Percentiles rank a stretch among this genome's conserved stretches.
phyloP scores from a whole-genome alignment of 2,329 filamentous ascomycete genomes.

The Periglandula ipomoeae region DNA sequence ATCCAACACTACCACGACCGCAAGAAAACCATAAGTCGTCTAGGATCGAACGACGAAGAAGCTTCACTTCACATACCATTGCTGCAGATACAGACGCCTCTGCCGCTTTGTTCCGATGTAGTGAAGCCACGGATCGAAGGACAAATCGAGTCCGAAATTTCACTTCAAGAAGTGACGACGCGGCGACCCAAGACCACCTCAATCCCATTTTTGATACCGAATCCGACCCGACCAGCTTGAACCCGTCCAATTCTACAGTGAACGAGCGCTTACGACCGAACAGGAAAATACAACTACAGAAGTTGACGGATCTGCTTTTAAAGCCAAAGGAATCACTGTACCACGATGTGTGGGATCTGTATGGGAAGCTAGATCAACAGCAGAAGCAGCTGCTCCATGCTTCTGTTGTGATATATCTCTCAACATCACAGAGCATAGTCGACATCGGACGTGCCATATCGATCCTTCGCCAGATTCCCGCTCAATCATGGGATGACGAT shows the following conservation, averaged over 20 bases:
- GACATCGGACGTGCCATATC: conserved; percentile 37
- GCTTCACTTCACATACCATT: conserved; percentile 18
- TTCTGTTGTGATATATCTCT: conserved; percentile 32
- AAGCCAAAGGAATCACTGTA: conserved; percentile 19
- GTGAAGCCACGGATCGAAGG: neutral
- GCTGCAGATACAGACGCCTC: conserved; percentile 6
- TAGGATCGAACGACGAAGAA: conserved; percentile 14
- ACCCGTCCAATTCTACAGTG: neutral
- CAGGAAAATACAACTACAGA: conserved; percentile 4
- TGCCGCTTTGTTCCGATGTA: neutral
- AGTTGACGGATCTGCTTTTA: conserved; percentile 15
- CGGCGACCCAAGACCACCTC: neutral
- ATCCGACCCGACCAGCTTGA: too few species aligned
- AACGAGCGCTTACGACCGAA: neutral
- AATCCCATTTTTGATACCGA: too few species aligned
- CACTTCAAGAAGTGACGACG: neutral
- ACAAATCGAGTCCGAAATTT: neutral
- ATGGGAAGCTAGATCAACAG: conserved; percentile 25
- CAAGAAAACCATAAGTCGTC: conserved; percentile 12
- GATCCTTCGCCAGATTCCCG: conserved; percentile 30
- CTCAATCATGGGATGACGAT: conserved; percentile 29
- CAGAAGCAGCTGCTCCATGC: conserved; percentile 20
- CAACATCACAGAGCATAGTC: conserved; percentile 30
- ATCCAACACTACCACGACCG: conserved; percentile 18
- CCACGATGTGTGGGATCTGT: conserved; percentile 35